A percentile compares a stretch with the other conserved stretches of the same genome.
These are phyloP conservation scores for Mycena chlorophos DNA, from an alignment of 768 basidiomycete species.

Conservation along the genomic window DNA sequence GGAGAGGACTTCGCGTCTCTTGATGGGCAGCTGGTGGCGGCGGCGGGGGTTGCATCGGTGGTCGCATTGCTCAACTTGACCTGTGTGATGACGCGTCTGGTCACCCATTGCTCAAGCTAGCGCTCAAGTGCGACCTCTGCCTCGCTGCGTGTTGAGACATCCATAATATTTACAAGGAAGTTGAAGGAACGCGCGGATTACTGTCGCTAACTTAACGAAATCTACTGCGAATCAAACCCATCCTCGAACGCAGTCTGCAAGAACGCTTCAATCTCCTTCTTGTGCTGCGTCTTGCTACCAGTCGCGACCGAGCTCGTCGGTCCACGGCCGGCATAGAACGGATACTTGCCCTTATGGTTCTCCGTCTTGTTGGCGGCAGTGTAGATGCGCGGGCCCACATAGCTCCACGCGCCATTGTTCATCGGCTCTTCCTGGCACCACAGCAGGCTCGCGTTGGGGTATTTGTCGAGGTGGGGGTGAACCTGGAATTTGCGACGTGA, in stretches of 20 bases:
- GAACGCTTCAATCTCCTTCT: slow-evolving; percentile 87
- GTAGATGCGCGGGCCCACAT: slow-evolving; percentile 89
- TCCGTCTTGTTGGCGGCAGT: slow-evolving; percentile 91
- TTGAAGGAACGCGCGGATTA: no score
- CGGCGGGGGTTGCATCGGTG: no score
- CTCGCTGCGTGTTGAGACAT: no score
- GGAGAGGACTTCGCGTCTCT: no score
- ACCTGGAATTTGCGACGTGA: slow-evolving; percentile 51
- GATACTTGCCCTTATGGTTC: slow-evolving; percentile 89
- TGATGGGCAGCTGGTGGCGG: no score
- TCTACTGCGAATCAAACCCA: slow-evolving; percentile 21
- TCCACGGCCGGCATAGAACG: slow-evolving; percentile 87
- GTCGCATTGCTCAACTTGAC: no score
- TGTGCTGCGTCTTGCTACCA: slow-evolving; percentile 86
- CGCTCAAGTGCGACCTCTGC: no score
- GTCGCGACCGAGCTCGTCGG: slow-evolving; percentile 93
- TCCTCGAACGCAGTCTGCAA: slow-evolving; percentile 58
- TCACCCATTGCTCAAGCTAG: no score
- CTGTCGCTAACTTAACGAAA: background rate
- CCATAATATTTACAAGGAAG: no score
- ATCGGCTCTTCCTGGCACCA: slow-evolving; percentile 99
- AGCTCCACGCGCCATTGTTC: slow-evolving; percentile 97
- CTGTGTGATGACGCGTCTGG: no score
- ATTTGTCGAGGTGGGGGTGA: slow-evolving; percentile 92
- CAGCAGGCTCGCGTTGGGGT: slow-evolving; percentile 89